Evolutionary conservation across 2,329 filamentous ascomycete genomes (phyloP).

Genomic region (Hypomyces perniciosus): DNA sequence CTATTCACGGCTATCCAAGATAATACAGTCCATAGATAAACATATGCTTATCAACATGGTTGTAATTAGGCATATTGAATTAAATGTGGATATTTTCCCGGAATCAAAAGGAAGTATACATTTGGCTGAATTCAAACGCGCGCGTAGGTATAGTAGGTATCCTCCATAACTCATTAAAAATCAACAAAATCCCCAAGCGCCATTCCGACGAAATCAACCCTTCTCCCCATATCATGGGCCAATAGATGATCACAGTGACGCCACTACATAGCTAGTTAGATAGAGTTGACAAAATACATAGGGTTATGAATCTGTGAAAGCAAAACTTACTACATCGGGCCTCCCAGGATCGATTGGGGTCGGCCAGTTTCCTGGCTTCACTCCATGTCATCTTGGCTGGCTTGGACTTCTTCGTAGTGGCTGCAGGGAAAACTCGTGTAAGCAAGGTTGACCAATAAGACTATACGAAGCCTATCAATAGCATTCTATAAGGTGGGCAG

Average conservation of each 20-base stretch:
- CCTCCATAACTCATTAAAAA: no score
- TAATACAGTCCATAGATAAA: conserved; percentile 12
- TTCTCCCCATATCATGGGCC: no score
- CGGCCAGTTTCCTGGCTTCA: neutral
- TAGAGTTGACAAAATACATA: neutral
- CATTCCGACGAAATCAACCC: neutral
- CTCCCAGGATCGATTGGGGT: conserved; percentile 4
- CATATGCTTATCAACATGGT: conserved; percentile 17
- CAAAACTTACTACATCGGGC: neutral
- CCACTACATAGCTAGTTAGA: neutral
- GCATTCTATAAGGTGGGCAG: neutral
- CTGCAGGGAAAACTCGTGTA: neutral
- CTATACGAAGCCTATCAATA: no score
- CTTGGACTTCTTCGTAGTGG: neutral
- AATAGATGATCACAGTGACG: no score
- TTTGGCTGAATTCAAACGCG: no score
- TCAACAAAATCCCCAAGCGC: neutral
- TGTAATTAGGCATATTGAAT: conserved; percentile 11
- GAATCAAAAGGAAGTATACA: no score
- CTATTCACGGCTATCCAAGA: neutral
- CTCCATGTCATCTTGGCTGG: conserved; percentile 8
- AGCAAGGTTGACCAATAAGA: neutral
- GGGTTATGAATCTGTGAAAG: neutral
- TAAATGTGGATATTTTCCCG: conserved; percentile 9
- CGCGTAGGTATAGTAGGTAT: conserved; percentile 7